These are phyloP conservation scores for Eleusine coracana DNA, from an alignment of 176 grass and related monocot genomes.

Conservation along the genomic window DNA sequence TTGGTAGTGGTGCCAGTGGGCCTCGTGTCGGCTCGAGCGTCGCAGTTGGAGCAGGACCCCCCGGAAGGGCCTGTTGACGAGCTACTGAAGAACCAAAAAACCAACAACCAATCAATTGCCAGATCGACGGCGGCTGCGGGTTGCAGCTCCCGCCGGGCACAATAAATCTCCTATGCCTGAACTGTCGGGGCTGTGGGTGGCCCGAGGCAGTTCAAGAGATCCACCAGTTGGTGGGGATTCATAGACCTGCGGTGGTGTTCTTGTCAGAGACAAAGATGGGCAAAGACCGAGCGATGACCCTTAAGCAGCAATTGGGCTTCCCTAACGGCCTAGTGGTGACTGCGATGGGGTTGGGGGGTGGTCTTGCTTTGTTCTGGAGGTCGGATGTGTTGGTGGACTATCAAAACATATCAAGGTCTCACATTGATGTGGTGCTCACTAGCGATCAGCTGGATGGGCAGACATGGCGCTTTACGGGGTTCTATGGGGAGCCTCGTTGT, in stretches of 20 bases:
- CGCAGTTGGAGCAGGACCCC: too few species aligned
- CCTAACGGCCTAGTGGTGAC: not conserved
- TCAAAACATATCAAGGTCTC: not conserved
- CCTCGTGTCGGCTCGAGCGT: too few species aligned
- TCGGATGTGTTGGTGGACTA: not conserved
- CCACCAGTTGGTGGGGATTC: not conserved
- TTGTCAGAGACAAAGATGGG: not conserved
- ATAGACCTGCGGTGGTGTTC: not conserved
- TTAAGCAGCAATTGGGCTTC: not conserved
- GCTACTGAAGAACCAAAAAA: not conserved
- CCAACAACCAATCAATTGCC: not conserved
- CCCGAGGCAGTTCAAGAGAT: constrained; percentile 8
- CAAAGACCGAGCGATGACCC: not conserved
- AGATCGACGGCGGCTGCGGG: not conserved
- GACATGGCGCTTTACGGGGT: not conserved
- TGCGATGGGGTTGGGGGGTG: not conserved
- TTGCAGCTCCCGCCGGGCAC: not conserved
- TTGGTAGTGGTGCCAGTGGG: too few species aligned
- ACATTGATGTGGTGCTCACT: not conserved
- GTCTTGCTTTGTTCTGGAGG: not conserved
- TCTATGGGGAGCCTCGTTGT: not conserved
- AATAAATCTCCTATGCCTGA: not conserved
- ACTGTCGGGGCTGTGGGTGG: not conserved
- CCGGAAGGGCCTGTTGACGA: too few species aligned
- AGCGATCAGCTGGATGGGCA: not conserved